These are phyloP conservation scores for Pleurotus salmoneostramineus DNA, from an alignment of 768 basidiomycete genomes.

Conservation along the genomic window DNA sequence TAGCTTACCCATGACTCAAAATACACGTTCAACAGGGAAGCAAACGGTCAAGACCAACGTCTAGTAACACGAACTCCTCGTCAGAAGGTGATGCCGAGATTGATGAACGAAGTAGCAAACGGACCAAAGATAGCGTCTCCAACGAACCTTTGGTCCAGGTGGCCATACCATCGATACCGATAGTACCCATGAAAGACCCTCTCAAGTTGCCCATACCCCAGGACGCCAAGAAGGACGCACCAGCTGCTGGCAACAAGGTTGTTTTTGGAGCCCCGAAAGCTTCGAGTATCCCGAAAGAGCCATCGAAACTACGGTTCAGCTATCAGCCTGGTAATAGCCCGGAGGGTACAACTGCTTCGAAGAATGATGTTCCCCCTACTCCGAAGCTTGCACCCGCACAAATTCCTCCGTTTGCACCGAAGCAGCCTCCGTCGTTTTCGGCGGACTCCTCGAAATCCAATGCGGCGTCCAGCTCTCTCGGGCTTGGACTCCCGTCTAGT, in stretches of 20 bases:
- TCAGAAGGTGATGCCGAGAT: conserved; percentile 4
- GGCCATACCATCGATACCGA: conserved; percentile 16
- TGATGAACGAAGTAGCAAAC: conserved; percentile 14
- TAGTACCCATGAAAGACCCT: conserved; percentile 30
- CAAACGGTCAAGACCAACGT: conserved; percentile 65
- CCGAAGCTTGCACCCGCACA: conserved; percentile 22
- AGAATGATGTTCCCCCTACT: conserved; percentile 18
- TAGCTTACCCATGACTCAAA: conserved; percentile 4
- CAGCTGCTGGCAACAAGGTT: conserved; percentile 12
- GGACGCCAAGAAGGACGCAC: conserved; percentile 12
- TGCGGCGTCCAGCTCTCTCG: background rate
- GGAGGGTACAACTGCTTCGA: background rate
- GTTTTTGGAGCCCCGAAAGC: conserved; percentile 37
- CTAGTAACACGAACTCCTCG: background rate
- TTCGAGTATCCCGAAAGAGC: conserved; percentile 62
- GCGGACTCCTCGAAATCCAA: background rate
- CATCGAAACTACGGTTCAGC: conserved; percentile 75
- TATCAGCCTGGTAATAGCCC: conserved; percentile 46
- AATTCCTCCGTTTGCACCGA: conserved; percentile 11
- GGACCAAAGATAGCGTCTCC: conserved; percentile 5
- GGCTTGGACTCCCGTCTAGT: background rate
- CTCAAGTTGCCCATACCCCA: conserved; percentile 15
- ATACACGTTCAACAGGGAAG: conserved; percentile 49
- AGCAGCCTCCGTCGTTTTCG: background rate
- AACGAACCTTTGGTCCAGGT: background rate